These are phyloP conservation scores for Carex cristatella DNA, from an alignment of 176 grass and related monocot species.

Conservation along the genomic window DNA sequence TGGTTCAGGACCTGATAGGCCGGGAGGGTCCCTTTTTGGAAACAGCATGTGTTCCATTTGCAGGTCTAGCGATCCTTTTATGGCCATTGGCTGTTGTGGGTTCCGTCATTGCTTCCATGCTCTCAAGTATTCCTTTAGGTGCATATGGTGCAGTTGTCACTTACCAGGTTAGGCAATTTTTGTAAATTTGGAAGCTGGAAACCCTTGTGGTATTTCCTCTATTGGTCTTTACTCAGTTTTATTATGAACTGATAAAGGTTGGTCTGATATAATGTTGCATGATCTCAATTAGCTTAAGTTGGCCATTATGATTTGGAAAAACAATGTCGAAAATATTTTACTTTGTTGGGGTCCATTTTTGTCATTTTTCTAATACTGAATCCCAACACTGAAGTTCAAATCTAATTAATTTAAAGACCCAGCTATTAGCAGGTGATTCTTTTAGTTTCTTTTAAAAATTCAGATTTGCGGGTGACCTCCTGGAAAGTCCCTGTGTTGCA, in stretches of 20 bases:
- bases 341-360: not conserved
- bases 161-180: slow-evolving; percentile 61
- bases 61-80: slow-evolving; percentile 90
- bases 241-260: not conserved
- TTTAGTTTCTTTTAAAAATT: not conserved
- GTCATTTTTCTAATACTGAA: not conserved
- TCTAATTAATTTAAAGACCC: not conserved
- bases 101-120: slow-evolving; percentile 51
- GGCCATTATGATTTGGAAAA: not conserved
- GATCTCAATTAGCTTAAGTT: not conserved
- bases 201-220: not conserved
- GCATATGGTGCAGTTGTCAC: slow-evolving; percentile 74
- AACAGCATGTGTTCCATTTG: slow-evolving; percentile 92
- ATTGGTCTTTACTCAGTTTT: not conserved
- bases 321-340: not conserved
- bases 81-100: slow-evolving; percentile 92
- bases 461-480: too few relatives aligned
- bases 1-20: slow-evolving; percentile 82
- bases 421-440: not conserved
- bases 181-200: not conserved
- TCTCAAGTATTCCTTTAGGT: slow-evolving; percentile 85
- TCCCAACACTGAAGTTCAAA: not conserved
- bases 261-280: not conserved
- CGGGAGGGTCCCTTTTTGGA: slow-evolving; percentile 92
- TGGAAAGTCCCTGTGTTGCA: too few relatives aligned